phyloP scores from a whole-genome alignment of 2,329 filamentous ascomycete genomes.

The Eutypa lata region DNA sequence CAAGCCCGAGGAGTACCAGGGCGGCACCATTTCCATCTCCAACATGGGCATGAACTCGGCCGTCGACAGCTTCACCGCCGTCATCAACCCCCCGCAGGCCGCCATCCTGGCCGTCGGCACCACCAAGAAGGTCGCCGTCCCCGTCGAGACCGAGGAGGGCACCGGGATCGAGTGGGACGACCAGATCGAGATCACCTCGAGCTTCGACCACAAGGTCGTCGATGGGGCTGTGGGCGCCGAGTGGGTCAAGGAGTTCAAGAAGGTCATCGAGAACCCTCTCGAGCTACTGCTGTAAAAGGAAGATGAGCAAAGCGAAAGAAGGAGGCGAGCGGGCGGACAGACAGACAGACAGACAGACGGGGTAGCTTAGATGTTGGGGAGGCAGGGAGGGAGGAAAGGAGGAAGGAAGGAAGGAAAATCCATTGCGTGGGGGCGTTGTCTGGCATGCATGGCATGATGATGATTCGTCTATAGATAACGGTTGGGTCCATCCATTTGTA shows the following conservation, averaged over 20 bases:
- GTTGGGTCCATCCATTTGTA: conserved; percentile 24
- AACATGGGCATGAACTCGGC: conserved; percentile 99
- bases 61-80: conserved; percentile 93
- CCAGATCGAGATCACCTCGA: conserved; percentile 90
- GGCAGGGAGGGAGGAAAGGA: not conserved
- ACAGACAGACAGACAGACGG: no score
- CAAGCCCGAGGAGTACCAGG: conserved; percentile 99
- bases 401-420: conserved; percentile 5
- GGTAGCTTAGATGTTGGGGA: not conserved
- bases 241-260: conserved; percentile 96
- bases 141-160: conserved; percentile 80
- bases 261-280: conserved; percentile 94
- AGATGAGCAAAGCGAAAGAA: not conserved
- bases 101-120: conserved; percentile 93
- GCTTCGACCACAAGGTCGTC: conserved; percentile 98
- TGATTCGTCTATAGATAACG: conserved; percentile 28
- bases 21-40: conserved; percentile 97
- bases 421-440: conserved; percentile 22
- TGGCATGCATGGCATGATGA: conserved; percentile 12
- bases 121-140: conserved; percentile 90
- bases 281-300: conserved; percentile 77
- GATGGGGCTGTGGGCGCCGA: conserved; percentile 95
- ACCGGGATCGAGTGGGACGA: conserved; percentile 87
- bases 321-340: no score
- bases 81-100: conserved; percentile 98